phyloP scores from a whole-genome alignment of 1,284 basidiomycete species.

The Ganoderma meredithae region DNA sequence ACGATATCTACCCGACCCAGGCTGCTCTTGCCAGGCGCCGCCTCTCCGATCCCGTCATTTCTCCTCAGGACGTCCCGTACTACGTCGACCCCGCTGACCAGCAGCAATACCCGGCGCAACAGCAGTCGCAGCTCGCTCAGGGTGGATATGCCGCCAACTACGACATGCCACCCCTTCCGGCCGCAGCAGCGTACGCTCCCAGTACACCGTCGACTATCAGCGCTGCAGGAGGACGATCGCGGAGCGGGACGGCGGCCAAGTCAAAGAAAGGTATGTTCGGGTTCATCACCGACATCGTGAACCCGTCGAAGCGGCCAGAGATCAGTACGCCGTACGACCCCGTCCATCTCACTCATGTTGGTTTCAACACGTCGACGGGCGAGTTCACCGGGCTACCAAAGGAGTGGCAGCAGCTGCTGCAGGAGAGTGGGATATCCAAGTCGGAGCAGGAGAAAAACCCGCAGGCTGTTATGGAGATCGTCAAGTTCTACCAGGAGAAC shows the following conservation, averaged over 20 bases:
- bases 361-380: constrained; percentile 98
- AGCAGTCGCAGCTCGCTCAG: neutral
- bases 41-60: constrained; percentile 56
- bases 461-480: constrained; percentile 98
- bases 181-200: constrained; percentile 40
- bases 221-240: constrained; percentile 55
- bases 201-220: constrained; percentile 35
- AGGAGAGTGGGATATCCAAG: constrained; percentile 95
- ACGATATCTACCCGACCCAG: constrained; percentile 66
- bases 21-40: constrained; percentile 51
- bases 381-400: constrained; percentile 98
- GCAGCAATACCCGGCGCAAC: constrained; percentile 18
- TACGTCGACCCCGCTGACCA: constrained; percentile 35
- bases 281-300: constrained; percentile 77
- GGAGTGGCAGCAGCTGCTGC: constrained; percentile 98
- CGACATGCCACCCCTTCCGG: constrained; percentile 47
- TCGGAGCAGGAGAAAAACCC: constrained; percentile 98
- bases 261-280: constrained; percentile 79
- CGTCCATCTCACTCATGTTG: constrained; percentile 99
- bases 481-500: constrained; percentile 96
- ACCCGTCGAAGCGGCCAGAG: constrained; percentile 77
- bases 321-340: constrained; percentile 99
- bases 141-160: constrained; percentile 18
- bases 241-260: constrained; percentile 70
- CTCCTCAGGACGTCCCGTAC: constrained; percentile 44